Base-by-base conservation (phyloP, 139 green algal species). In the Micromonas pusilla region DNA sequence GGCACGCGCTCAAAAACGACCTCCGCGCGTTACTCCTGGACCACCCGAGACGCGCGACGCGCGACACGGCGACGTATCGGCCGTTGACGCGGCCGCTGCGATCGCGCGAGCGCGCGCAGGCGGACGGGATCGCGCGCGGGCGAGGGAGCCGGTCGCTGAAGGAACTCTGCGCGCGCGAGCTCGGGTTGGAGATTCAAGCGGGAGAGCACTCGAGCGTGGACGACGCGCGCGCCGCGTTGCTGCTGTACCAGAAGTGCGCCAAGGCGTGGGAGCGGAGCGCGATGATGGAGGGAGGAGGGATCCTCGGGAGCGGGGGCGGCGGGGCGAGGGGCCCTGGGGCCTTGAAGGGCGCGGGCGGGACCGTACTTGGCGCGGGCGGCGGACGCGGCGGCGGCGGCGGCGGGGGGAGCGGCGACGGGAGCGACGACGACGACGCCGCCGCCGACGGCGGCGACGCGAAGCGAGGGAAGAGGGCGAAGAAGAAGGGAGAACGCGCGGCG, bases 1-100 rank as follows among this genome's bases (percentile, higher is more conserved):
- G 93, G 21, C 93, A 97, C 67, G 76, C 88, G 36, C 70, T 97
- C 6, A 72, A 83, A 28, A 93, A 97, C 81, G 93, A 97, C 84
- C 82, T 97, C 19, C 81, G 86, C 71, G 88, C 71, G 28, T 86
- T 97, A 77, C 79, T 91, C 79, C 83, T 97, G 16, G 80, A 81
- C 23, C 93, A 97, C 79, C 89, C 90, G 79, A 88, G 21, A 36
- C 96, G 34, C 89, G 96, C 54, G 91, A 92, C 79, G 21, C 65
- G 80, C 23, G 80, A 85, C 72, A 85, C 80, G 32, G 73, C 62
- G 37, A 36, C 37, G 66, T 85, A 80, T 65, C 60, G 33, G 19
- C 80, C 80, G 39, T 36, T 82, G 26, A 71, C 45, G 64, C 65
- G 76, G 6, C 72, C 68, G 68, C 30, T 75, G 36, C 68, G 68